Conservation (phyloP, 768 basidiomycete genomes). For the Strobilomyces confusus region DNA sequence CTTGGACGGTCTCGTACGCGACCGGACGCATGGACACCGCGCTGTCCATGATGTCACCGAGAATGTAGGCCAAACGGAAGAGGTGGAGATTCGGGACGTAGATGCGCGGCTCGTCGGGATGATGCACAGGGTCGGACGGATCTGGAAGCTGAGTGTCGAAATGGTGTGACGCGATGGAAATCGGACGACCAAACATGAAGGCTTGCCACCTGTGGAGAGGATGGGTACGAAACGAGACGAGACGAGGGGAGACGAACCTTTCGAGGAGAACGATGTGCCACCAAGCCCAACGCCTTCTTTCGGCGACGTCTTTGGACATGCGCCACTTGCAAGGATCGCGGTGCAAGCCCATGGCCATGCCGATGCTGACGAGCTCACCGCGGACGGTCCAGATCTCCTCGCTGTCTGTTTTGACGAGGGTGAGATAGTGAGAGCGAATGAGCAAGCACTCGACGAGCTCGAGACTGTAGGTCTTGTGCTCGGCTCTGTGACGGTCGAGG, state of each 20-base stretch:
- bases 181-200: slow-evolving; percentile 80
- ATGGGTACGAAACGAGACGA: slow-evolving; percentile 2
- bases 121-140: slow-evolving; percentile 42
- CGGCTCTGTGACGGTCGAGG: slow-evolving; percentile 57
- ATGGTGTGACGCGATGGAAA: slow-evolving; percentile 73
- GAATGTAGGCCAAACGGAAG: slow-evolving; percentile 70
- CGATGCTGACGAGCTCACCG: slow-evolving; percentile 71
- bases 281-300: slow-evolving; percentile 85
- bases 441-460: slow-evolving; percentile 76
- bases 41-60: slow-evolving; percentile 84
- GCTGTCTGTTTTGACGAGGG: slow-evolving; percentile 66
- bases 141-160: slow-evolving; percentile 80
- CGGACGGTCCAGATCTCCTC: slow-evolving; percentile 79
- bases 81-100: slow-evolving; percentile 74
- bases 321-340: slow-evolving; percentile 80
- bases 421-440: slow-evolving; percentile 67
- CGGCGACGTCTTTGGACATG: slow-evolving; percentile 64
- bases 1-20: slow-evolving; percentile 66
- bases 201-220: slow-evolving; percentile 67
- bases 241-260: slow-evolving; percentile 43
- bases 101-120: slow-evolving; percentile 56
- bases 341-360: slow-evolving; percentile 80
- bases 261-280: slow-evolving; percentile 84
- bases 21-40: slow-evolving; percentile 80
- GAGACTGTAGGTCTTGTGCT: slow-evolving; percentile 57